phyloP scores from a whole-genome alignment of 495 filamentous ascomycete genomes.

The Lasiosphaeriaceae sp. region DNA sequence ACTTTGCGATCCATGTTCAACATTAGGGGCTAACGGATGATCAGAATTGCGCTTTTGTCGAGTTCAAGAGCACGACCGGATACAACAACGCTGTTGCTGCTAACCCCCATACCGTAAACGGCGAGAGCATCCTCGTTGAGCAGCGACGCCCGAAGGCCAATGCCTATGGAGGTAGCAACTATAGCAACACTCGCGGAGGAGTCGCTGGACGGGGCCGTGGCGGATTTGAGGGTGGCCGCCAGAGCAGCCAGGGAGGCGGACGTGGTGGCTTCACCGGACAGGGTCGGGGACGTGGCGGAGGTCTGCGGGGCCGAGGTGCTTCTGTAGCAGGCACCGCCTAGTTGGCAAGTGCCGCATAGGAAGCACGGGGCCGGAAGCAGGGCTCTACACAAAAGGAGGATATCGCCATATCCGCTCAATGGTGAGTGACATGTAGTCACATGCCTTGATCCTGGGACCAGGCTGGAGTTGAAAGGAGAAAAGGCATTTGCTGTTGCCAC shows the following conservation, averaged over 20 bases:
- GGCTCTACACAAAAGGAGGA: background rate
- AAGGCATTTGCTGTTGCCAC: background rate
- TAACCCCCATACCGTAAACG: slow-evolving; percentile 81
- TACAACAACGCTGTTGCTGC: slow-evolving; percentile 77
- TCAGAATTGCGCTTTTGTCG: slow-evolving; percentile 95
- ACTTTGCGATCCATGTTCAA: background rate
- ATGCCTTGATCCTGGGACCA: background rate
- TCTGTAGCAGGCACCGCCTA: slow-evolving; percentile 29
- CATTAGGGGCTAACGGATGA: slow-evolving; percentile 20
- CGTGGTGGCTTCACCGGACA: slow-evolving; percentile 65
- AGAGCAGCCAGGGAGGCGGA: slow-evolving; percentile 58
- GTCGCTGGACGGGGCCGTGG: slow-evolving; percentile 62
- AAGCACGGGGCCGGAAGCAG: background rate
- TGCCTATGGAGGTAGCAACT: slow-evolving; percentile 62
- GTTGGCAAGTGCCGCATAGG: slow-evolving; percentile 13
- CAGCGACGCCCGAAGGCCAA: slow-evolving; percentile 75
- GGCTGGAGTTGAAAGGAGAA: background rate
- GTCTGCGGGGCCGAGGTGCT: slow-evolving; percentile 49
- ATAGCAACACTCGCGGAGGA: slow-evolving; percentile 57
- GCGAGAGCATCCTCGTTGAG: slow-evolving; percentile 79
- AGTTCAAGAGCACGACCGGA: slow-evolving; percentile 74
- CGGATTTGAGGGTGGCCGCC: slow-evolving; percentile 53
- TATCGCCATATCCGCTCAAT: background rate
- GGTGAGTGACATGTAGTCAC: background rate
- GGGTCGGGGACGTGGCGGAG: slow-evolving; percentile 51